Evolutionary conservation across 345 rosid genomes (phyloP).

Genomic region (Syzygium grande): DNA sequence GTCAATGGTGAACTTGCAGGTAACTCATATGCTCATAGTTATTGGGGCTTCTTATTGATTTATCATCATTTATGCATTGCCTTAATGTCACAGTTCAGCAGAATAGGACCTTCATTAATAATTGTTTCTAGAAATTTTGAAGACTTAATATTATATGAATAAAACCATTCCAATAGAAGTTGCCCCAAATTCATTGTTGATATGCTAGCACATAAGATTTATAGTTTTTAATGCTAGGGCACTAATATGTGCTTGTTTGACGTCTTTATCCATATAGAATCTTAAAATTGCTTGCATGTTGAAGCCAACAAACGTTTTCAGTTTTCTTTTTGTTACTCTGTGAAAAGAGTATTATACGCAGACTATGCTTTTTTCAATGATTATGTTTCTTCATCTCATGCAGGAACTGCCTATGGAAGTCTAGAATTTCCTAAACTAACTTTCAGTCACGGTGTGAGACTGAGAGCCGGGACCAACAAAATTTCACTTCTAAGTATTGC

Average conservation of each 20-base stretch:
- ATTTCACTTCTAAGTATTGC: slow-evolving; percentile 40
- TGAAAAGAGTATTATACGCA: background rate
- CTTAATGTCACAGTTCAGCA: background rate
- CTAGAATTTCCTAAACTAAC: slow-evolving; percentile 10
- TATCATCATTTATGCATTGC: background rate
- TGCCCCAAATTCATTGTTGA: background rate
- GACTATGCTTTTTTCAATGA: background rate
- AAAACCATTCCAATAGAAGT: background rate
- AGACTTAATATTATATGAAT: background rate
- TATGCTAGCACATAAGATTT: background rate
- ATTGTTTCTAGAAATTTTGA: background rate
- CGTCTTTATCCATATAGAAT: background rate
- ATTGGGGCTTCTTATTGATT: background rate
- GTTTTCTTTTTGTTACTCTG: background rate
- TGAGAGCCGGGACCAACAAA: slow-evolving; percentile 25
- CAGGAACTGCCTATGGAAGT: slow-evolving; percentile 6
- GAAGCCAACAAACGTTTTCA: background rate
- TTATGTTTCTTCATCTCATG: background rate
- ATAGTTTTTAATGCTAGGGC: background rate
- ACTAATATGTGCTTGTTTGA: background rate
- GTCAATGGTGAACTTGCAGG: slow-evolving; percentile 81
- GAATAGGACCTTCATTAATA: background rate
- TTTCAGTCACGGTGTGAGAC: slow-evolving; percentile 9
- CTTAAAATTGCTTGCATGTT: background rate
- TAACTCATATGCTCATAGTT: slow-evolving; percentile 10